Conservation (phyloP, 345 rosid genomes). For the Schrenkiella parvula region DNA sequence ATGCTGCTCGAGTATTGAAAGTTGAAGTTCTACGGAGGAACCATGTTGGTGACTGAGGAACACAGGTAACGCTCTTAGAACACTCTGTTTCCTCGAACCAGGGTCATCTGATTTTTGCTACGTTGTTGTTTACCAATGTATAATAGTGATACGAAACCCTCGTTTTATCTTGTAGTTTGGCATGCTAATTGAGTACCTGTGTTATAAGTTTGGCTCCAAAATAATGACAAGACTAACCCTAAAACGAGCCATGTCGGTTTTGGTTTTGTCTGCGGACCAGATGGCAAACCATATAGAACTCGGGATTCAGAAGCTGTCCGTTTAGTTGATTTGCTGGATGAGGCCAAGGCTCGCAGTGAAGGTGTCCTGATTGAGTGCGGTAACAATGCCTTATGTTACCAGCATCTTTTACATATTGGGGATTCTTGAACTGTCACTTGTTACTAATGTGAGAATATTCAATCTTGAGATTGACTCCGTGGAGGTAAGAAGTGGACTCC, state of each 20-base stretch:
- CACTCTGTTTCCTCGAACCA: too few species aligned
- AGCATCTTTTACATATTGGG: too few species aligned
- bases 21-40: background rate
- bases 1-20: too few species aligned
- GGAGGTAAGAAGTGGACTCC: too few species aligned
- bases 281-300: constrained; percentile 30
- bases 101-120: too few species aligned
- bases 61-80: constrained; percentile 49
- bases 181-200: constrained; percentile 78
- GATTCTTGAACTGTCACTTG: too few species aligned
- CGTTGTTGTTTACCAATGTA: background rate
- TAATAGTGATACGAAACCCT: background rate
- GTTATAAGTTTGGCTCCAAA: constrained; percentile 70
- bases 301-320: background rate
- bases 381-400: too few species aligned
- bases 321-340: background rate
- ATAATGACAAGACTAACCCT: constrained; percentile 43
- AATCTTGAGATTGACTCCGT: too few species aligned
- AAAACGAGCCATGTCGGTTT: constrained; percentile 70
- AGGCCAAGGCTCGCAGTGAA: too few species aligned
- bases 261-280: constrained; percentile 82
- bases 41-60: constrained; percentile 77
- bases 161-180: constrained; percentile 62
- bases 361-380: too few species aligned
- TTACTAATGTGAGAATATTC: too few species aligned